Evolutionary conservation across 108 stramenopile genomes (phyloP).

Genomic region (Skeletonema tropicum): DNA sequence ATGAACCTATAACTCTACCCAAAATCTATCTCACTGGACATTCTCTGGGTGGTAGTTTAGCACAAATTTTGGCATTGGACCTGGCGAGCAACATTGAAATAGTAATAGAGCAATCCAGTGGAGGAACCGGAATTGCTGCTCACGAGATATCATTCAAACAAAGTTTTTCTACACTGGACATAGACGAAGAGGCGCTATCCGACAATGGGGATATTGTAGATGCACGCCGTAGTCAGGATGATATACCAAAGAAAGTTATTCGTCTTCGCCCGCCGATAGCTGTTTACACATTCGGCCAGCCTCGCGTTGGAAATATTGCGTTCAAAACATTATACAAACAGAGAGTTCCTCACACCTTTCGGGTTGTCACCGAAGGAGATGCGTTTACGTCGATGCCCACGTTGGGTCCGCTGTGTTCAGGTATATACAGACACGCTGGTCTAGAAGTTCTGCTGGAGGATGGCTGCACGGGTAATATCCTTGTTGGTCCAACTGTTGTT

Average conservation of each 20-base stretch:
- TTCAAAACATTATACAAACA: conserved; percentile 77
- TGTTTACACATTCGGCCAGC: conserved; percentile 77
- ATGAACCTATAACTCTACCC: conserved; percentile 67
- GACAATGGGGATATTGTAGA: conserved; percentile 23
- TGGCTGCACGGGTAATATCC: conserved; percentile 78
- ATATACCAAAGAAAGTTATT: conserved; percentile 21
- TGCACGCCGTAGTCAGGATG: conserved; percentile 3
- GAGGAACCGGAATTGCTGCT: not conserved
- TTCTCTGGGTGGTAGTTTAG: conserved; percentile 69
- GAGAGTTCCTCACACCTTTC: conserved; percentile 77
- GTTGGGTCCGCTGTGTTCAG: conserved; percentile 50
- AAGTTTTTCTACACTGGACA: conserved; percentile 22
- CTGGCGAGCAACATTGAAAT: conserved; percentile 79
- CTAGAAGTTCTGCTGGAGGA: conserved; percentile 79
- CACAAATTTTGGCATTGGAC: conserved; percentile 79
- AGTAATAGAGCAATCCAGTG: conserved; percentile 41
- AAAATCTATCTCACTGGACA: conserved; percentile 86
- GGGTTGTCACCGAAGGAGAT: conserved; percentile 80
- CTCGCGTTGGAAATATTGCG: conserved; percentile 51
- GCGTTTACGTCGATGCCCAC: conserved; percentile 74
- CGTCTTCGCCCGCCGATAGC: conserved; percentile 75
- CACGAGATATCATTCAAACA: conserved; percentile 12
- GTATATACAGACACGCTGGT: conserved; percentile 80
- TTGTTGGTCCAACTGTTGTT: conserved; percentile 83
- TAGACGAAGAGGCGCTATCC: conserved; percentile 15